Conservation (phyloP, 352 stramenopile genomes). For the Pythium scleroteichum region DNA sequence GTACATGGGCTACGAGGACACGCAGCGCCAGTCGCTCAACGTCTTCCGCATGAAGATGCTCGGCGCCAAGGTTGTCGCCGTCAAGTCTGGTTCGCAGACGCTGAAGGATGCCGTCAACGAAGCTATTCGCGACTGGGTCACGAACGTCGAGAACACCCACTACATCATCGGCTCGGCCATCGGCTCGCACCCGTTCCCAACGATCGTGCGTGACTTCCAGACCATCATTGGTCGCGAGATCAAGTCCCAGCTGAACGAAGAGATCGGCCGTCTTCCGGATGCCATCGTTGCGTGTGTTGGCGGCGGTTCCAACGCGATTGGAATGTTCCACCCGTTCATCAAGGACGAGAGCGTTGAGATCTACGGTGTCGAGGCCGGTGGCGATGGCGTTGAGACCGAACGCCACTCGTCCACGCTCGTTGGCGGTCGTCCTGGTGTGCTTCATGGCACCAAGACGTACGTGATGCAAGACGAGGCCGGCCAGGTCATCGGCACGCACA, state of each 20-base stretch:
- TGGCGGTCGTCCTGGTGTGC: constrained; percentile 93
- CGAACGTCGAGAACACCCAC: constrained; percentile 97
- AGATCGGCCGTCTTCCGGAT: constrained; percentile 95
- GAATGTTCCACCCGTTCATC: constrained; percentile 97
- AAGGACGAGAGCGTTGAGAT: constrained; percentile 93
- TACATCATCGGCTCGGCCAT: constrained; percentile 99
- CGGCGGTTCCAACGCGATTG: constrained; percentile 98
- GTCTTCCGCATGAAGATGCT: constrained; percentile 99
- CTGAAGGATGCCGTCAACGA: constrained; percentile 99
- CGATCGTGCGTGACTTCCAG: constrained; percentile 98
- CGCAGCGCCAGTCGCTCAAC: constrained; percentile 96
- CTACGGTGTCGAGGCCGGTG: constrained; percentile 96
- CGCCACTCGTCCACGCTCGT: constrained; percentile 95
- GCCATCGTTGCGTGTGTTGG: constrained; percentile 97
- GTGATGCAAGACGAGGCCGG: constrained; percentile 95
- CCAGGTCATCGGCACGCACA: constrained; percentile 96
- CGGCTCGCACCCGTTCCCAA: constrained; percentile 97
- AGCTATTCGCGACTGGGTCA: constrained; percentile 98
- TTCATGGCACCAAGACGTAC: constrained; percentile 98
- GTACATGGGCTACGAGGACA: constrained; percentile 99
- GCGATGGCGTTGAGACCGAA: constrained; percentile 87
- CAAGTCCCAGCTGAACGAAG: constrained; percentile 92
- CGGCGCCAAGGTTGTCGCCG: constrained; percentile 97
- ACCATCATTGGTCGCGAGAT: constrained; percentile 95
- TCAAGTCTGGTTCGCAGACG: constrained; percentile 95